A percentile compares a stretch with the other conserved stretches of the same genome.
Evolutionary conservation across 257 asterid genomes (phyloP).

Genomic region (Jacaranda mimosifolia): DNA sequence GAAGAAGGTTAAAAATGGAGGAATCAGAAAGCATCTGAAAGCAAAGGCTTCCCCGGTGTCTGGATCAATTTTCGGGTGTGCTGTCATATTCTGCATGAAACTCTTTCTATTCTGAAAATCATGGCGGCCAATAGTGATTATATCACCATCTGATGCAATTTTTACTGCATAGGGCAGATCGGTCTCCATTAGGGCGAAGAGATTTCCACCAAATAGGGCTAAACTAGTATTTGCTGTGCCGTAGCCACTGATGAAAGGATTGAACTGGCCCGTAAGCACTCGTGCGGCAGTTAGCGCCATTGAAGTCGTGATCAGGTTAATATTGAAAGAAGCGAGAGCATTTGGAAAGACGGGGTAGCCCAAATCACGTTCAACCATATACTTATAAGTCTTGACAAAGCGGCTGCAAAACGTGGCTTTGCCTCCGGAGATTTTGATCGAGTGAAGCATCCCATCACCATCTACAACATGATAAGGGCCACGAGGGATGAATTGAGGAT

Average conservation of each 20-base stretch:
- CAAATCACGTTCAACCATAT: conserved; percentile 34
- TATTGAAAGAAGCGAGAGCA: conserved; percentile 48
- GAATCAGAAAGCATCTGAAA: conserved; percentile 43
- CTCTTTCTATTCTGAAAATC: conserved; percentile 37
- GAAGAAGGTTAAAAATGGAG: conserved; percentile 56
- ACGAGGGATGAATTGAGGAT: conserved; percentile 64
- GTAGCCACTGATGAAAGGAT: conserved; percentile 44
- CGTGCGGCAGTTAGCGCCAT: conserved; percentile 47
- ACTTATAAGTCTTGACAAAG: conserved; percentile 59
- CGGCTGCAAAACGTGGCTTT: conserved; percentile 64
- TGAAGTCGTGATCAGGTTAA: conserved; percentile 35
- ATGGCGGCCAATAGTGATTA: conserved; percentile 58
- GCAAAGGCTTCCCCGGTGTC: conserved; percentile 56
- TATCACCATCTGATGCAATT: conserved; percentile 48
- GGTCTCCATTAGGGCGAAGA: conserved; percentile 55
- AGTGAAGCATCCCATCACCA: conserved; percentile 78
- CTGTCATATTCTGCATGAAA: conserved; percentile 47
- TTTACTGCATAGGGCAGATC: conserved; percentile 58
- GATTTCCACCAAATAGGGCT: conserved; percentile 52
- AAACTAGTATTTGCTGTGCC: conserved; percentile 69
- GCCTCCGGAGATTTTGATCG: conserved; percentile 52
- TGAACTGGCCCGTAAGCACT: conserved; percentile 45
- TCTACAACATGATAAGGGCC: conserved; percentile 65
- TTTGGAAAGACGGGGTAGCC: conserved; percentile 57
- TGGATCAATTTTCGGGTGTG: conserved; percentile 61